Percentiles rank a stretch among this genome's conserved stretches.
These are phyloP conservation scores for Tetrapisispora taiwanensis DNA, from an alignment of 805 yeast species.

Conservation along the genomic window DNA sequence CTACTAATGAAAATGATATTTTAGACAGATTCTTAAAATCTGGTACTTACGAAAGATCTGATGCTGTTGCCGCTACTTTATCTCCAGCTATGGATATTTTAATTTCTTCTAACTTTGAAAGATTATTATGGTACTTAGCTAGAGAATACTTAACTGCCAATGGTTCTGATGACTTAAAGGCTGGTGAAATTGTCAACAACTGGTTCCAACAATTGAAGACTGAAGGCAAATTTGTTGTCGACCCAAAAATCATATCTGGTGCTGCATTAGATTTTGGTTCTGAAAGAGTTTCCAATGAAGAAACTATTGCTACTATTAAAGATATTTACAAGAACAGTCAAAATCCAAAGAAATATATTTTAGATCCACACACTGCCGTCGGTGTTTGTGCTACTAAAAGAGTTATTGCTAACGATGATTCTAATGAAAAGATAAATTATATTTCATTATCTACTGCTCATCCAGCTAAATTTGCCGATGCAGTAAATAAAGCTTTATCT, in stretches of 20 bases:
- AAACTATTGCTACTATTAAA: slow-evolving; percentile 73
- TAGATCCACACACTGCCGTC: slow-evolving; percentile 96
- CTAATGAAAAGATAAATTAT: slow-evolving; percentile 36
- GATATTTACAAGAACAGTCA: slow-evolving; percentile 47
- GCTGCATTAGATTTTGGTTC: slow-evolving; percentile 68
- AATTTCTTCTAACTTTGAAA: slow-evolving; percentile 91
- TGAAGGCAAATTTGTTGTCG: slow-evolving; percentile 67
- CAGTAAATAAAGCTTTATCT: slow-evolving; percentile 72
- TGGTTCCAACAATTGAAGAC: slow-evolving; percentile 78
- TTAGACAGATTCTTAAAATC: slow-evolving; percentile 83
- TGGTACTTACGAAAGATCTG: slow-evolving; percentile 72
- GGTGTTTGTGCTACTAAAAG: slow-evolving; percentile 76
- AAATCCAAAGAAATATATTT: slow-evolving; percentile 55
- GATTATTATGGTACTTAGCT: slow-evolving; percentile 89
- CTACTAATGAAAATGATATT: slow-evolving; percentile 93
- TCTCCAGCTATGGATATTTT: slow-evolving; percentile 99
- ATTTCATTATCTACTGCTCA: slow-evolving; percentile 93
- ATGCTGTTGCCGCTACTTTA: slow-evolving; percentile 72
- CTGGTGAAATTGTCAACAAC: slow-evolving; percentile 58
- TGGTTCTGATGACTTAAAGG: slow-evolving; percentile 44
- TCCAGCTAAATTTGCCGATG: slow-evolving; percentile 97
- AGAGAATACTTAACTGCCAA: slow-evolving; percentile 50
- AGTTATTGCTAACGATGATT: slow-evolving; percentile 38
- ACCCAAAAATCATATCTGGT: slow-evolving; percentile 48
- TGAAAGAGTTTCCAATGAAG: slow-evolving; percentile 66